Evolutionary conservation across 768 basidiomycete species (phyloP), one percentile per base, ranked within the genome.

Genomic region (Boletus vinaceobasis): DNA sequence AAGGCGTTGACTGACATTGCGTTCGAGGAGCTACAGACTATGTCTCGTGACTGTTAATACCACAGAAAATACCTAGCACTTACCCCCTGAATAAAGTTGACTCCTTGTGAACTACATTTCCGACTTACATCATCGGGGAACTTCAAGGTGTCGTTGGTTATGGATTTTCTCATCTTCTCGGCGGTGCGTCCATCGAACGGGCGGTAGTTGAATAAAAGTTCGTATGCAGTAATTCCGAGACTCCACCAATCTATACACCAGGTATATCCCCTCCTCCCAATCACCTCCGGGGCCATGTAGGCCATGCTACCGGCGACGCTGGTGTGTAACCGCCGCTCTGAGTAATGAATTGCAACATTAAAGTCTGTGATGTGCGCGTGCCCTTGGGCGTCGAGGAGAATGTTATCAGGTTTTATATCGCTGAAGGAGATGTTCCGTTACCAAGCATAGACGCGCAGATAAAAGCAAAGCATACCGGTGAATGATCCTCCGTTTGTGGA

Each of bases 221-320:
- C 95, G 72, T 89, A 96, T 55, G 86, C 88, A 27, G 89, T 88
- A 52, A 97, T 78, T 31, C 95, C 95, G 19, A 98, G 78, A 66
- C 91, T 93, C 95, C 95, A 98, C 89, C 92, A 97, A 69, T 98
- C 95, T 47, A 92, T 82, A 46, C 85, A 86, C 81, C 91, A 94
- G 4, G 89, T 88, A 71, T 99, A 99, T 15, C 97, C 97, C 65
- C 85, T 87, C 65, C 90, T 87, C 48, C 82, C 84, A 42, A 98
- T 79, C n/a, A 99, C 88, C 71, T 99, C 93, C 0, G 96, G 95
- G 10, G 95, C 95, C 97, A 99, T 99, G 74, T 99, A 99, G 0
- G 97, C 96, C 93, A 99, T 95, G 65, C 91, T 94, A 4, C 97
- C 97, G 7, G 97, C 96, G 15, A 99, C 90, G 56, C 91, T 93